Percentiles rank a stretch among this genome's conserved stretches.
Conservation (phyloP, 495 filamentous ascomycete genomes). For the Pseudotulostoma volvatum region DNA sequence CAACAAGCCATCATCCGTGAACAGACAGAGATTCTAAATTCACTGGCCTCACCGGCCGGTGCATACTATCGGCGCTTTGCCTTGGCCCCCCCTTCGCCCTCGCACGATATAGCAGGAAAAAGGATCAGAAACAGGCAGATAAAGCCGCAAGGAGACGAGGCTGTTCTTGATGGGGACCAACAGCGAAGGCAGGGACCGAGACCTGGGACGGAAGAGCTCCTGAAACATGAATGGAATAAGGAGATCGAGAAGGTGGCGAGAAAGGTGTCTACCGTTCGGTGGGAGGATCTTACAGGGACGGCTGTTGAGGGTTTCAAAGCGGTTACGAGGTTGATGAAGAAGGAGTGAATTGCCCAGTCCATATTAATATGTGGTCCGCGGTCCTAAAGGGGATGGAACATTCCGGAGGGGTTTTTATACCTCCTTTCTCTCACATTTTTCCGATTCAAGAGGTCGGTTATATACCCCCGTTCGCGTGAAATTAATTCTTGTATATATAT, state of each 20-base stretch:
- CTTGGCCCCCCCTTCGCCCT: constrained; percentile 15
- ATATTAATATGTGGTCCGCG: too few relatives aligned
- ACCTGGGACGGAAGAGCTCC: constrained; percentile 39
- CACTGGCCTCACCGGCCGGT: constrained; percentile 31
- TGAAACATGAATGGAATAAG: constrained; percentile 68
- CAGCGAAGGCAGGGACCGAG: constrained; percentile 27
- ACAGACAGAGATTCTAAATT: constrained; percentile 45
- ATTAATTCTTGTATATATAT: too few relatives aligned
- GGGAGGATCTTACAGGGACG: constrained; percentile 39
- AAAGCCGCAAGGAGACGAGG: neutral
- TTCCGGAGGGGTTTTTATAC: too few relatives aligned
- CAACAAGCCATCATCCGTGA: constrained; percentile 58
- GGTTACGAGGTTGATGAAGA: constrained; percentile 18
- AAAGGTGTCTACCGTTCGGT: constrained; percentile 50
- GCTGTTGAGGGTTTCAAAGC: constrained; percentile 20
- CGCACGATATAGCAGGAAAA: constrained; percentile 25
- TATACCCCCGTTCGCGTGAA: too few relatives aligned
- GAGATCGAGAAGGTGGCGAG: constrained; percentile 53
- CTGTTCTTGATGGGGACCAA: neutral
- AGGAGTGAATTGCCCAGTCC: constrained; percentile 16
- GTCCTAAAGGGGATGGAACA: too few relatives aligned
- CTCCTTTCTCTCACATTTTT: too few relatives aligned
- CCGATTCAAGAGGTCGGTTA: too few relatives aligned
- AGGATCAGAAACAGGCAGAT: constrained; percentile 8
- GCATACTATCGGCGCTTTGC: constrained; percentile 26